These are phyloP conservation scores for Phytophthora europaea DNA, from an alignment of 352 stramenopile species.

Conservation along the genomic window DNA sequence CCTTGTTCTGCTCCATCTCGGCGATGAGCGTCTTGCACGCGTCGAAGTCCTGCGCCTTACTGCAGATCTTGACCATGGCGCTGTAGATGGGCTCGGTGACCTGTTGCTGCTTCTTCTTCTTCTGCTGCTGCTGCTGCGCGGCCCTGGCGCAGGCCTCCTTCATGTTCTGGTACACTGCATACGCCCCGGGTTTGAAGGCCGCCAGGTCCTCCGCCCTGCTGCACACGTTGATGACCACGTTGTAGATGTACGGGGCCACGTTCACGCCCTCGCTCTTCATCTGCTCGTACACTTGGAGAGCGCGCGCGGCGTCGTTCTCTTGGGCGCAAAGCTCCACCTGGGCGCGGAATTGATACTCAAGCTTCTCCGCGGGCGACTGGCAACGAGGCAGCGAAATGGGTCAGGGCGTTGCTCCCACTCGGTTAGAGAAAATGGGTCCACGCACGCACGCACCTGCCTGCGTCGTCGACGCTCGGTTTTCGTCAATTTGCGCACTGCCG, in stretches of 20 bases:
- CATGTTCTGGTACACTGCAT: constrained; percentile 77
- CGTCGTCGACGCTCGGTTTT: constrained; percentile 57
- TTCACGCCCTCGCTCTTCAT: constrained; percentile 53
- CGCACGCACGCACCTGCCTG: constrained; percentile 53
- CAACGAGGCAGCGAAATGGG: not conserved
- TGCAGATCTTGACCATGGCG: constrained; percentile 81
- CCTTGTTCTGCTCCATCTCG: constrained; percentile 55
- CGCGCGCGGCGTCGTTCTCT: constrained; percentile 46
- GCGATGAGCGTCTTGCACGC: constrained; percentile 58
- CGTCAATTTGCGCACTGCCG: constrained; percentile 33
- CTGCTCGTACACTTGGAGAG: constrained; percentile 60
- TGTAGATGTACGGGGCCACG: constrained; percentile 61
- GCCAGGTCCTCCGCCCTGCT: constrained; percentile 53
- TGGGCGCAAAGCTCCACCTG: constrained; percentile 57
- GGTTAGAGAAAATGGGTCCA: not conserved
- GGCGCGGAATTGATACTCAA: constrained; percentile 49
- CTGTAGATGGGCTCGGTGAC: constrained; percentile 75
- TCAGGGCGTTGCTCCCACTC: not conserved
- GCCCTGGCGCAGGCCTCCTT: constrained; percentile 40
- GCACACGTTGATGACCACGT: constrained; percentile 71
- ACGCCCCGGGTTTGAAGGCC: constrained; percentile 50
- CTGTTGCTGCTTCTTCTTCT: not conserved
- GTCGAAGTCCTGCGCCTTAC: constrained; percentile 66
- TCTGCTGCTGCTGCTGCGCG: constrained; percentile 28
- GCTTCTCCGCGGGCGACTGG: constrained; percentile 57